Conservation (phyloP, 495 filamentous ascomycete genomes). For the Lophiotrema nucula region DNA sequence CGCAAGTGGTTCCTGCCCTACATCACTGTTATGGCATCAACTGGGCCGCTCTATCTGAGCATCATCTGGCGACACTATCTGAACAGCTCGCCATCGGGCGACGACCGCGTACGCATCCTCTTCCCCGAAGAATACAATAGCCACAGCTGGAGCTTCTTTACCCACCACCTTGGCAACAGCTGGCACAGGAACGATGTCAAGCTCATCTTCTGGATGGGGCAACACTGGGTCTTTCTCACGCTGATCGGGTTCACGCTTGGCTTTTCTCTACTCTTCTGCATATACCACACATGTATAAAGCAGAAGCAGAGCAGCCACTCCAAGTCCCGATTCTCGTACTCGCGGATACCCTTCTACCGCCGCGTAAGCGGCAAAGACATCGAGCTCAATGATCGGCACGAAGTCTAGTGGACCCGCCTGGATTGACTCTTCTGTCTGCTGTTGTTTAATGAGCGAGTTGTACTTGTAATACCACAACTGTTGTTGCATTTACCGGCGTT, state of each 20-base stretch:
- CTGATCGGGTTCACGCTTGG: constrained; percentile 61
- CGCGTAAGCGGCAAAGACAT: constrained; percentile 36
- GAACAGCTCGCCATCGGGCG: constrained; percentile 16
- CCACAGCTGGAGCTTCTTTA: constrained; percentile 75
- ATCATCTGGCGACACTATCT: constrained; percentile 64
- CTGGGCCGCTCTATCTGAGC: constrained; percentile 79
- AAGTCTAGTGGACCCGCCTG: constrained; percentile 26
- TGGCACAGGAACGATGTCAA: constrained; percentile 76
- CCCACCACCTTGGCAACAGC: constrained; percentile 68
- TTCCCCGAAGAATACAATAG: constrained; percentile 69
- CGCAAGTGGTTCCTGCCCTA: constrained; percentile 78
- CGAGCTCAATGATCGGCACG: constrained; percentile 37
- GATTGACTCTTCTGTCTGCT: neutral
- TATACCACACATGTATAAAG: constrained; percentile 51
- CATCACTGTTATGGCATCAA: constrained; percentile 85
- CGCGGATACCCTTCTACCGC: constrained; percentile 37
- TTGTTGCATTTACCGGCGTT: constrained; percentile 21
- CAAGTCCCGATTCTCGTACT: constrained; percentile 17
- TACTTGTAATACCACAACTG: constrained; percentile 20
- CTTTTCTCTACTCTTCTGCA: constrained; percentile 53
- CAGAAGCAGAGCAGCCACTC: constrained; percentile 9
- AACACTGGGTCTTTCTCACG: constrained; percentile 72
- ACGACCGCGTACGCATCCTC: constrained; percentile 48
- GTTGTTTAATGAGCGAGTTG: constrained; percentile 26
- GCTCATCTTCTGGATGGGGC: constrained; percentile 79